Conservation (phyloP, 345 rosid species). For the Nephelium lappaceum region DNA sequence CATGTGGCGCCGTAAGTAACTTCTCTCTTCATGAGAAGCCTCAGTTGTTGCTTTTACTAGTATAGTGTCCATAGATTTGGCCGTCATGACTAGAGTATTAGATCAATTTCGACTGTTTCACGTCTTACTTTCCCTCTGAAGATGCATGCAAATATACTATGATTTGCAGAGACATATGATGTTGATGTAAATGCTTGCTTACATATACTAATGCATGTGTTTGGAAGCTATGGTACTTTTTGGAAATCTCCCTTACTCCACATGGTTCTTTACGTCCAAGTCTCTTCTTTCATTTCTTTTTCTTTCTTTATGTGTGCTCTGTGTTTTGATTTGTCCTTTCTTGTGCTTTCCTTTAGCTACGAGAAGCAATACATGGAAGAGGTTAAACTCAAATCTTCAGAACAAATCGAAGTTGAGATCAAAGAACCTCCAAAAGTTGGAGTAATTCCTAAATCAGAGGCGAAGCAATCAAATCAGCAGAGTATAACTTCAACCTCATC, state of each 20-base stretch:
- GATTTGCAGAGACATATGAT: background rate
- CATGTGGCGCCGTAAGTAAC: slow-evolving; percentile 53
- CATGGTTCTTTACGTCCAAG: background rate
- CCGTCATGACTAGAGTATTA: background rate
- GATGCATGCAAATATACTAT: background rate
- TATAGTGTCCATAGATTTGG: background rate
- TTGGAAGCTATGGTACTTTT: background rate
- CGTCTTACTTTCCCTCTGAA: background rate
- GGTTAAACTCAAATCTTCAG: slow-evolving; percentile 28
- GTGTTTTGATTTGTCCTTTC: background rate
- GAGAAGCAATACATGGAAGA: slow-evolving; percentile 56
- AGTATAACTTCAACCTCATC: slow-evolving; percentile 38
- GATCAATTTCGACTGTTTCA: background rate
- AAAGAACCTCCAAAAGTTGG: slow-evolving; percentile 28
- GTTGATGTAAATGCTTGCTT: background rate
- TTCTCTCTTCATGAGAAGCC: slow-evolving; percentile 7
- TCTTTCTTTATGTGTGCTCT: too few species aligned
- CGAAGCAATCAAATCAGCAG: slow-evolving; percentile 28
- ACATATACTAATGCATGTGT: background rate
- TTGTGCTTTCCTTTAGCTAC: slow-evolving; percentile 37
- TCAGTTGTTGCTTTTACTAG: slow-evolving; percentile 4
- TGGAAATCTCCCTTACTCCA: background rate
- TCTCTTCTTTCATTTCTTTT: too few species aligned
- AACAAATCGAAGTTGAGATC: slow-evolving; percentile 28
- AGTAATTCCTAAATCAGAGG: slow-evolving; percentile 31